Evolutionary conservation across 1,139 yeast genomes (phyloP).

Genomic region (Zygosaccharomyces sapae): DNA sequence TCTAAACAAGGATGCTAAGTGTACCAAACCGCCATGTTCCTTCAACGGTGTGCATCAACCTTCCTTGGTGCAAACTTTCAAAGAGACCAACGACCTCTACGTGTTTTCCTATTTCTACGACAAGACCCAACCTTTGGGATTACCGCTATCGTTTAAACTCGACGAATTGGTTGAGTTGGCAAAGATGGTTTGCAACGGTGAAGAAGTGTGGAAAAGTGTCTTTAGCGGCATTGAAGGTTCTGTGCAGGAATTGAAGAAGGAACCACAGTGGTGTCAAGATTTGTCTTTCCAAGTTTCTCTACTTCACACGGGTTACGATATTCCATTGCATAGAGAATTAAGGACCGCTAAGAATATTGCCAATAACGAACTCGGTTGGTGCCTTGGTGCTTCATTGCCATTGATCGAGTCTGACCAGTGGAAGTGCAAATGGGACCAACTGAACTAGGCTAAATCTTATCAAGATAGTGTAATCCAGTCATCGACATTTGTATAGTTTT

Average conservation of each 20-base stretch:
- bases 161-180: constrained; percentile 81
- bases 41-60: constrained; percentile 98
- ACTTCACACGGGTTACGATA: constrained; percentile 92
- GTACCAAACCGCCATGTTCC: constrained; percentile 78
- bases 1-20: constrained; percentile 75
- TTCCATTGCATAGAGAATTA: constrained; percentile 83
- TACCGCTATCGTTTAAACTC: constrained; percentile 81
- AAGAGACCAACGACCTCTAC: constrained; percentile 66
- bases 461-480: background rate
- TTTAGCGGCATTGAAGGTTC: constrained; percentile 61
- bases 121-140: constrained; percentile 86
- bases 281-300: constrained; percentile 83
- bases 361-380: constrained; percentile 94
- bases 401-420: constrained; percentile 68
- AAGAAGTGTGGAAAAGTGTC: constrained; percentile 62
- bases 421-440: constrained; percentile 53
- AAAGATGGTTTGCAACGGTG: constrained; percentile 79
- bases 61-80: constrained; percentile 71
- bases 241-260: constrained; percentile 57
- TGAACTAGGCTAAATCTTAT: constrained; percentile 10
- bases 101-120: constrained; percentile 94
- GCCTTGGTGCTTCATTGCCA: constrained; percentile 95
- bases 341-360: constrained; percentile 86
- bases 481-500: constrained; percentile 1
- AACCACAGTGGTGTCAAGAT: constrained; percentile 94